Conservation (phyloP, 2,329 filamentous ascomycete genomes). For the Hymenoscyphus infarciens region DNA sequence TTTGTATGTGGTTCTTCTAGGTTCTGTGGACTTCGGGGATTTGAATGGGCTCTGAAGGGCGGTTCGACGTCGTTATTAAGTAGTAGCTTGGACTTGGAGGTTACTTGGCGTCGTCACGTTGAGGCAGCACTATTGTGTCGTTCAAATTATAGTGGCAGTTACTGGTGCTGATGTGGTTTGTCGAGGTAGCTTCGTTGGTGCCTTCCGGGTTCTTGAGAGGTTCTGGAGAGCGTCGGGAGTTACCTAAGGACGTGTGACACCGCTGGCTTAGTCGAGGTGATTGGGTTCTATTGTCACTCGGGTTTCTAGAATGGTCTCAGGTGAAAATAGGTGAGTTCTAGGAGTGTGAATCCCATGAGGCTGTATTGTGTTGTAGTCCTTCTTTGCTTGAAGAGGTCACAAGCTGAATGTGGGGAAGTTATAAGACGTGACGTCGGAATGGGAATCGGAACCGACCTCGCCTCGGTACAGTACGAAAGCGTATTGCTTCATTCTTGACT, state of each 20-base stretch:
- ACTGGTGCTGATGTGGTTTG: not conserved
- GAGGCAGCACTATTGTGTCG: not conserved
- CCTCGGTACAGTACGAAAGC: not conserved
- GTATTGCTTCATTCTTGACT: not conserved
- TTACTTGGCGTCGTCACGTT: too few relatives aligned
- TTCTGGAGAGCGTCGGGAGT: not conserved
- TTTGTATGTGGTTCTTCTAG: not conserved
- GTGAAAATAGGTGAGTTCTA: not conserved
- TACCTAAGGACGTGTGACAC: not conserved
- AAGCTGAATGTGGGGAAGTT: not conserved
- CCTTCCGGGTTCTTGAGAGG: not conserved
- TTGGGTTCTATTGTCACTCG: not conserved
- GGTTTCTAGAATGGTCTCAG: not conserved
- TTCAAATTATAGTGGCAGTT: not conserved
- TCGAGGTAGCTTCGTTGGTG: not conserved
- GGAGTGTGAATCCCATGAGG: conserved; percentile 2
- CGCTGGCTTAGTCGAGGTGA: not conserved
- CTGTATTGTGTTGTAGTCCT: not conserved
- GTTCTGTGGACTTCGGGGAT: not conserved
- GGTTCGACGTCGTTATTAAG: too few relatives aligned
- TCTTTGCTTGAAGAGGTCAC: not conserved
- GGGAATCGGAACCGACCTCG: not conserved
- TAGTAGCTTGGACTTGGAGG: too few relatives aligned
- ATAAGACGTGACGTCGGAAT: conserved; percentile 1
- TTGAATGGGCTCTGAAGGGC: not conserved